Conservation (phyloP, 2,329 filamentous ascomycete species). For the Sporothrix curviconia region DNA sequence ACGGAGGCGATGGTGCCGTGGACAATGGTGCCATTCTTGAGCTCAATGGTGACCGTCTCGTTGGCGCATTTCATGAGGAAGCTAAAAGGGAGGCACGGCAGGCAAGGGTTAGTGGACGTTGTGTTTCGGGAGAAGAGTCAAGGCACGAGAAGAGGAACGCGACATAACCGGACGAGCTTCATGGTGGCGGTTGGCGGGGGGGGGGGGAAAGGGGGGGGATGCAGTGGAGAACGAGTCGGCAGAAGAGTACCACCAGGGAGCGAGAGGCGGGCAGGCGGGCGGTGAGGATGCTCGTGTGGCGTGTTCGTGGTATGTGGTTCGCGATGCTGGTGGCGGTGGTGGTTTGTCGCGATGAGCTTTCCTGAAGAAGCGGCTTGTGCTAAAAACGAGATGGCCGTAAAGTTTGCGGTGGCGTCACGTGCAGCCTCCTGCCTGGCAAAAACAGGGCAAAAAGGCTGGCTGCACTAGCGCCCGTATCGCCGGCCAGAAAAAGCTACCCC, state of each 20-base stretch:
- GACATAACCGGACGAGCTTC: constrained; percentile 93
- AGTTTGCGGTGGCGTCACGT: too few species aligned
- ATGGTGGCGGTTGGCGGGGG: constrained; percentile 48
- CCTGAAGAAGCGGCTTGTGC: too few species aligned
- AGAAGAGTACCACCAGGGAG: not conserved
- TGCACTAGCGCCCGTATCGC: too few species aligned
- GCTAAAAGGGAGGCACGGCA: constrained; percentile 43
- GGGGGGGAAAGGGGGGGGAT: not conserved
- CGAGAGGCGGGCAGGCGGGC: not conserved
- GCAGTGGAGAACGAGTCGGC: not conserved
- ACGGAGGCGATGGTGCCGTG: constrained; percentile 96
- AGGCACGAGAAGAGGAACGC: not conserved
- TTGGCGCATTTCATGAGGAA: constrained; percentile 99
- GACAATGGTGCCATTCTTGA: constrained; percentile 97
- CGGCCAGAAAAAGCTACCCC: too few species aligned
- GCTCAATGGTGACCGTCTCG: constrained; percentile 95
- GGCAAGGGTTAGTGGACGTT: too few species aligned
- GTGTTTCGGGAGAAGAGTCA: constrained; percentile 17
- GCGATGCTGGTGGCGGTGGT: not conserved
- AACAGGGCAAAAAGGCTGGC: too few species aligned
- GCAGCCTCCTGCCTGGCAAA: too few species aligned
- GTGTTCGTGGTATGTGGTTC: not conserved
- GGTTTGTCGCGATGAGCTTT: not conserved
- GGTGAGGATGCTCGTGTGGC: not conserved
- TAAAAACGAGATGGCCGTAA: too few species aligned